Evolutionary conservation across 257 asterid genomes (phyloP).

Genomic region (Solanum virginianum): DNA sequence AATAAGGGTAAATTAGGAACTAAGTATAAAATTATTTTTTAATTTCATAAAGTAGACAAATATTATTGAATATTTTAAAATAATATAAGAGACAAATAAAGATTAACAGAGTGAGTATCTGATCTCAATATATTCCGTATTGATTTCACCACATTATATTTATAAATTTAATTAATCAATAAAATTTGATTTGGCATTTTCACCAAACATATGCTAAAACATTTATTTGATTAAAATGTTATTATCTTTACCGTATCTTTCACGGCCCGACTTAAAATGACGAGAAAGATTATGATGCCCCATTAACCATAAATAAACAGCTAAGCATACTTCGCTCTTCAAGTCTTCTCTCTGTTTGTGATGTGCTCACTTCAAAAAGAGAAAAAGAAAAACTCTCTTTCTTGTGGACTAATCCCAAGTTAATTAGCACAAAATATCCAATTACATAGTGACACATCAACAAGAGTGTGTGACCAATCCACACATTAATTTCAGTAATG

Average conservation of each 20-base stretch:
- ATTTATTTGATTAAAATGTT: neutral
- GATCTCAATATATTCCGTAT: neutral
- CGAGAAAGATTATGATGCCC: neutral
- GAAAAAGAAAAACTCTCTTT: neutral
- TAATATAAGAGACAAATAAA: no score
- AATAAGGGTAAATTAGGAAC: accelerated
- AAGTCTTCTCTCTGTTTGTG: neutral
- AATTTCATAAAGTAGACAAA: no score
- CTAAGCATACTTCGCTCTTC: neutral
- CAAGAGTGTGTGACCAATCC: constrained; percentile 4
- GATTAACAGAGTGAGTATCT: no score
- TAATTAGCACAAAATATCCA: neutral
- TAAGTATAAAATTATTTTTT: no score
- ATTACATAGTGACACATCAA: neutral
- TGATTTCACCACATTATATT: neutral
- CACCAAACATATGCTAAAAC: neutral
- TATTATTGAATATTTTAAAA: no score
- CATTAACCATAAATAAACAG: neutral
- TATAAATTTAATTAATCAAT: neutral
- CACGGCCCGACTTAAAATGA: neutral
- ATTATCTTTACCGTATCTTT: neutral
- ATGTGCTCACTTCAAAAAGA: neutral
- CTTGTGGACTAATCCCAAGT: neutral
- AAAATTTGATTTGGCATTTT: neutral
- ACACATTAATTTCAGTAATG: constrained; percentile 33